phyloP scores from a whole-genome alignment of 306 rosid genomes.

The Acacia confusa region DNA sequence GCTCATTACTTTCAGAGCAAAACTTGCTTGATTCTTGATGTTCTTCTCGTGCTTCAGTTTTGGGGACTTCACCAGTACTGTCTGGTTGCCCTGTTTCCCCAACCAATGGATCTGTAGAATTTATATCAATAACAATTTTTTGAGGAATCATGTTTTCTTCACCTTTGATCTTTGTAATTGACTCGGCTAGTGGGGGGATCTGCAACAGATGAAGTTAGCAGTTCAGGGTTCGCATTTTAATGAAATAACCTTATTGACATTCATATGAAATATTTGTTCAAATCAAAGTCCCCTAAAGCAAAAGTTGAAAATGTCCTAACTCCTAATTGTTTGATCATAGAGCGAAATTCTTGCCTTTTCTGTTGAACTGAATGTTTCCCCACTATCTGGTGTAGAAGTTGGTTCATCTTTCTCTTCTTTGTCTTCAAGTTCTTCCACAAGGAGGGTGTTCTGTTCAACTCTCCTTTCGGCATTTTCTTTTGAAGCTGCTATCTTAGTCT shows the following conservation, averaged over 20 bases:
- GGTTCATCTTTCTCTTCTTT: conserved; percentile 23
- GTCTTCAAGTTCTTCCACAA: conserved; percentile 8
- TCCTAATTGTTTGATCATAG: neutral
- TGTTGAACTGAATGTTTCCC: conserved; percentile 7
- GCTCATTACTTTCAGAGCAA: conserved; percentile 15
- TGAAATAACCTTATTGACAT: conserved; percentile 1
- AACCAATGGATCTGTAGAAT: conserved; percentile 22
- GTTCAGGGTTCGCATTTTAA: conserved; percentile 2
- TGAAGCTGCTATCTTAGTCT: conserved; percentile 11
- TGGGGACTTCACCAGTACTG: conserved; percentile 8
- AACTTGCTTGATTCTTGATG: conserved; percentile 19
- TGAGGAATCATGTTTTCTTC: conserved; percentile 16
- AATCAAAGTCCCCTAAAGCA: neutral
- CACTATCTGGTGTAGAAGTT: neutral
- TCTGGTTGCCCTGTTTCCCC: conserved; percentile 37
- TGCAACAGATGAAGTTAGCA: conserved; percentile 27
- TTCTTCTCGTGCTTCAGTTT: conserved; percentile 27
- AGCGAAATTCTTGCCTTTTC: conserved; percentile 29
- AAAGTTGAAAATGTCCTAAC: conserved; percentile 1
- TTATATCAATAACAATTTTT: neutral
- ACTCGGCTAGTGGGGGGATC: conserved; percentile 26
- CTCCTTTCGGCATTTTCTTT: conserved; percentile 8
- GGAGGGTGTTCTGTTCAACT: neutral
- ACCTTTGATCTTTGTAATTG: conserved; percentile 28
- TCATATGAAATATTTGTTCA: neutral